phyloP scores from a whole-genome alignment of 1,284 basidiomycete species.

The Lentinus polychrous region DNA sequence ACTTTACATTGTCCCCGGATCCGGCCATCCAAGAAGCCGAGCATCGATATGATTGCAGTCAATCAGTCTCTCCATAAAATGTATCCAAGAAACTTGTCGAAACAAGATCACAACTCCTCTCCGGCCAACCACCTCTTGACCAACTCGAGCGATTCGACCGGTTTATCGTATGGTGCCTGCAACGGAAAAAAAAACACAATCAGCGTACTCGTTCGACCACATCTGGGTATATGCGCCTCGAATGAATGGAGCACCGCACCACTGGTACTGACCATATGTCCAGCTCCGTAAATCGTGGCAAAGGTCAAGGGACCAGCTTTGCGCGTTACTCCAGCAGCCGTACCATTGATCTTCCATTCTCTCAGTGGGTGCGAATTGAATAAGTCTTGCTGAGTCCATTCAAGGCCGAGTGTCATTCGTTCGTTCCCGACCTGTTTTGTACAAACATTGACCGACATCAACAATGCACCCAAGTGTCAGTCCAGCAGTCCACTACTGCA shows the following conservation, averaged over 20 bases:
- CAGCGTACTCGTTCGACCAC: too few relatives aligned
- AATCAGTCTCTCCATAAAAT: neutral
- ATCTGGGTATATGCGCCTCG: too few relatives aligned
- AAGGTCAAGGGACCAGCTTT: constrained; percentile 53
- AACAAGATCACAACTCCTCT: constrained; percentile 25
- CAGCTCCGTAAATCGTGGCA: constrained; percentile 49
- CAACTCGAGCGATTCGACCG: constrained; percentile 42
- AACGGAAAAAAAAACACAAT: neutral
- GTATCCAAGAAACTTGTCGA: neutral
- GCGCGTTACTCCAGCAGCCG: constrained; percentile 48
- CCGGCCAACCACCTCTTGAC: constrained; percentile 44
- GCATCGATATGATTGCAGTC: neutral
- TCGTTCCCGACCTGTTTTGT: constrained; percentile 60
- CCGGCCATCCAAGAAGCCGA: neutral
- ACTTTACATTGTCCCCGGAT: neutral
- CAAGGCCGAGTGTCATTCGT: constrained; percentile 47
- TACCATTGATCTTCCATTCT: constrained; percentile 50
- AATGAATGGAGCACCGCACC: too few relatives aligned
- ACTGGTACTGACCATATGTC: constrained; percentile 47
- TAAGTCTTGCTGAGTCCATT: constrained; percentile 50
- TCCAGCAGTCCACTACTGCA: too few relatives aligned
- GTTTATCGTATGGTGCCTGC: constrained; percentile 57
- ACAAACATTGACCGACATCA: too few relatives aligned
- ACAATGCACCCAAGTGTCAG: too few relatives aligned
- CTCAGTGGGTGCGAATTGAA: constrained; percentile 39